A percentile compares a stretch with the other conserved stretches of the same genome.
phyloP scores from a whole-genome alignment of 768 basidiomycete species.

The Rhizopogon salebrosus region DNA sequence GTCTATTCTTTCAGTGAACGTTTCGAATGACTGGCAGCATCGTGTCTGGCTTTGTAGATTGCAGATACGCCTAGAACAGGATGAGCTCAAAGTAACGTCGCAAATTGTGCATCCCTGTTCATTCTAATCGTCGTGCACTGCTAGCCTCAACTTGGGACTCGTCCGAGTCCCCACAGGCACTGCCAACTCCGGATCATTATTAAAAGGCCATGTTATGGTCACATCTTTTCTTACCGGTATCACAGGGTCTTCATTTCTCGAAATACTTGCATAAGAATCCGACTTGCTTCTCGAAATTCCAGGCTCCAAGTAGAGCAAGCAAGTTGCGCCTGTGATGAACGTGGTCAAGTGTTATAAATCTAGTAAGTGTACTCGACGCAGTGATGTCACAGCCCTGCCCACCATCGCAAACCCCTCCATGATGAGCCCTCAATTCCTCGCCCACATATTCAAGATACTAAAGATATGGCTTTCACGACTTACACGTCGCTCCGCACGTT shows the following conservation, averaged over 20 bases:
- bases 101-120: constrained; percentile 72
- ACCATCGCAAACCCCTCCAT: neutral
- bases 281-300: neutral
- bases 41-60: constrained; percentile 77
- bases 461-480: neutral
- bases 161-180: no score
- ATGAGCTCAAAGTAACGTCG: constrained; percentile 82
- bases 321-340: neutral
- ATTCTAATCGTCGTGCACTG: no score
- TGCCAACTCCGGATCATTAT: no score
- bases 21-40: constrained; percentile 66
- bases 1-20: no score
- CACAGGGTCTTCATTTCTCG: neutral
- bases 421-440: neutral
- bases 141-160: no score
- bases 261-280: no score
- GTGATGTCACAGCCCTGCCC: neutral
- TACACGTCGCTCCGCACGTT: neutral
- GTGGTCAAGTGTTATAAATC: no score
- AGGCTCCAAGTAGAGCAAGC: no score
- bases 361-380: neutral
- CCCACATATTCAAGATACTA: neutral
- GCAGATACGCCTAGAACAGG: constrained; percentile 86
- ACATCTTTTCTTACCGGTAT: no score
- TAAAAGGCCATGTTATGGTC: no score